phyloP scores from a whole-genome alignment of 2,329 filamentous ascomycete species.

The Alternaria sp. region DNA sequence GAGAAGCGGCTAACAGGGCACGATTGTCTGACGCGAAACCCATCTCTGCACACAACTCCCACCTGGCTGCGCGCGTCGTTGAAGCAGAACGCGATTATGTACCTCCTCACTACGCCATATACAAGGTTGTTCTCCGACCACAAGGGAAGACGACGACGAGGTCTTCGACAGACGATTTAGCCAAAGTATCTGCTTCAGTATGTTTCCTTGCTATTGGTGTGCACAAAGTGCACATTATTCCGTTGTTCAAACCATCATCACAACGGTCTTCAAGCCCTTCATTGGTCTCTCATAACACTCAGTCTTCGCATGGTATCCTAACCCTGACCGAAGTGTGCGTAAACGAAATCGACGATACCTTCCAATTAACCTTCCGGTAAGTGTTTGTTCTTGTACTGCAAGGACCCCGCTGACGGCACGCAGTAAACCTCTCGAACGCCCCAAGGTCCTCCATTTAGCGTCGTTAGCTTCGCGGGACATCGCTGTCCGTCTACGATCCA shows the following conservation, averaged over 20 bases:
- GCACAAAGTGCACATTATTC: slow-evolving; percentile 74
- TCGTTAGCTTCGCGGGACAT: slow-evolving; percentile 72
- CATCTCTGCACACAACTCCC: slow-evolving; percentile 67
- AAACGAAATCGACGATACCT: slow-evolving; percentile 69
- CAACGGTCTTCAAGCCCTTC: slow-evolving; percentile 65
- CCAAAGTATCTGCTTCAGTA: slow-evolving; percentile 70
- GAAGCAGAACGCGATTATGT: slow-evolving; percentile 75
- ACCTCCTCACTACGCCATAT: slow-evolving; percentile 72
- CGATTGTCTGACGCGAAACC: slow-evolving; percentile 61
- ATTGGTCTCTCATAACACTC: slow-evolving; percentile 59
- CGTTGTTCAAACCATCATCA: slow-evolving; percentile 66
- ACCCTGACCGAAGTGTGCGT: slow-evolving; percentile 68
- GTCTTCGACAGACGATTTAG: slow-evolving; percentile 71
- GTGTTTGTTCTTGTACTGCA: slow-evolving; percentile 4
- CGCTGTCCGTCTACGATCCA: slow-evolving; percentile 67
- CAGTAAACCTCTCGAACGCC: slow-evolving; percentile 64
- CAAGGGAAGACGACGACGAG: slow-evolving; percentile 63
- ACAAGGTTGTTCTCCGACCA: slow-evolving; percentile 73
- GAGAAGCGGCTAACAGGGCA: slow-evolving; percentile 66
- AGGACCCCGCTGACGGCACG: slow-evolving; percentile 13
- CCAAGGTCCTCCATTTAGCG: slow-evolving; percentile 67
- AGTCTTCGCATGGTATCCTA: slow-evolving; percentile 69
- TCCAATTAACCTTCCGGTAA: slow-evolving; percentile 71
- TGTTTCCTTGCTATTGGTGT: slow-evolving; percentile 75
- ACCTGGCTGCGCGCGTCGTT: slow-evolving; percentile 69